Evolutionary conservation across 2,329 filamentous ascomycete genomes (phyloP), one percentile per base, ranked within the genome.

Genomic region (Graphium sp.): DNA sequence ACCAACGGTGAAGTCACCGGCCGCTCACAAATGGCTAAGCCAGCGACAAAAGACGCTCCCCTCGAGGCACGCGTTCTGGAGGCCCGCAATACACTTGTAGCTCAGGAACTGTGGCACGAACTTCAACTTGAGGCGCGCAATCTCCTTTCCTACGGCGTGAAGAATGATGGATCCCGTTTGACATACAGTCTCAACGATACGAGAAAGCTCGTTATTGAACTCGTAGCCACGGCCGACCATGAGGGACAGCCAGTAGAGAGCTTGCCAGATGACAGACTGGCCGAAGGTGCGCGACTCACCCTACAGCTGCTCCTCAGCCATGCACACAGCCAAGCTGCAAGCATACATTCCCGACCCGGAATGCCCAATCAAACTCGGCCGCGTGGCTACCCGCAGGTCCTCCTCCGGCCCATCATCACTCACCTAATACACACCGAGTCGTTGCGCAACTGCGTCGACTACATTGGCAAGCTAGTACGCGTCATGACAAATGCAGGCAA

Each of bases 71-170:
- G 74, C 7, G 79, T 91, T 18, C 66, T 75, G 12, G 69, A 80
- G 40, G 78, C 81, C 3, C 66, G 81, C 32, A 78, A 89, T 47
- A 82, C 78, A 28, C 62, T 87, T 13, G 84, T 81, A 41, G 73
- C 80, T 17, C 75, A 85, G 44, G 89, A 98, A 46, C 56, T 98
- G 2, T 94, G 84, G 65, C 74, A 92, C 40, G 89, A 98, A 50
- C 60, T 95, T 34, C 74, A 76, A 29, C 67, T 82, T 12, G 89
- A 98, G 51, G 74, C 79, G 1, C 75, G 84, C 11, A 63, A 64
- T 1, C 58, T 93, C 14, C 62, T 75, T 4, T 71, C 74, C 8
- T 74, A 80, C 34, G 70, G 75, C 7, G 74, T 94, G 9, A 65
- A 63, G 16, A 65, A 74, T 10, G 62, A 69, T 20, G 70, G 64